A percentile compares a stretch with the other conserved stretches of the same genome.
Conservation (phyloP, 169 alveolate species). For the Plasmodium ovale region DNA sequence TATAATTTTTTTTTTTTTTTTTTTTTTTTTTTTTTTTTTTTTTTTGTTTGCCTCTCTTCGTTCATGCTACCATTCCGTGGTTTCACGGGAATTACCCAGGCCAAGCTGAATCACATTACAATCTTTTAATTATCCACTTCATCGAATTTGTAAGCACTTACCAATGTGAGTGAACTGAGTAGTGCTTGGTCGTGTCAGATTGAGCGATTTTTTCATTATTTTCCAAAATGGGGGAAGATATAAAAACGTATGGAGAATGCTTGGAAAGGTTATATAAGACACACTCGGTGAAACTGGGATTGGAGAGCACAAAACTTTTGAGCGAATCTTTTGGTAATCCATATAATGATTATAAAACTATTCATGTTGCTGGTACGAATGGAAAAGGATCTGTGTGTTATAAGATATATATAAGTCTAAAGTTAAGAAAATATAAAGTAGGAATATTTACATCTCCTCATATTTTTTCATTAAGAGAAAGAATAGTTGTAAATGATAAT, state of each 20-base stretch:
- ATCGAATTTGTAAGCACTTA: too few species aligned
- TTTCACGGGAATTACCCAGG: too few species aligned
- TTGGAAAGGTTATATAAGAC: conserved; percentile 35
- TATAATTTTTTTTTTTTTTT: too few species aligned
- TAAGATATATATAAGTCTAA: conserved; percentile 82
- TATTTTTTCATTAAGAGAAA: conserved; percentile 88
- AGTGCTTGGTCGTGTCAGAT: too few species aligned
- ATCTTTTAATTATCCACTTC: too few species aligned
- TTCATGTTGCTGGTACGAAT: conserved; percentile 94
- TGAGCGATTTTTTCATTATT: not conserved
- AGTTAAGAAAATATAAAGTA: conserved; percentile 82
- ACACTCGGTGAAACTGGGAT: conserved; percentile 66
- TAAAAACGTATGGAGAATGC: conserved; percentile 39
- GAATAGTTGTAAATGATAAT: conserved; percentile 85
- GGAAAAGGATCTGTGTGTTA: conserved; percentile 93
- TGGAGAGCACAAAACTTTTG: conserved; percentile 24
- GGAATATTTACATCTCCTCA: conserved; percentile 95
- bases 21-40: too few species aligned
- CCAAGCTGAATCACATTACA: too few species aligned
- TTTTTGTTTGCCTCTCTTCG: too few species aligned
- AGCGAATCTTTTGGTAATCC: conserved; percentile 83
- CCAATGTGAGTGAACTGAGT: too few species aligned
- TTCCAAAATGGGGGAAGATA: conserved; percentile 4
- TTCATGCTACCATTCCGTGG: too few species aligned
- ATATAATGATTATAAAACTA: conserved; percentile 78